Evolutionary conservation across 495 filamentous ascomycete species (phyloP), one percentile per base, ranked within the genome.

Genomic region (Podospora pseudocomata): DNA sequence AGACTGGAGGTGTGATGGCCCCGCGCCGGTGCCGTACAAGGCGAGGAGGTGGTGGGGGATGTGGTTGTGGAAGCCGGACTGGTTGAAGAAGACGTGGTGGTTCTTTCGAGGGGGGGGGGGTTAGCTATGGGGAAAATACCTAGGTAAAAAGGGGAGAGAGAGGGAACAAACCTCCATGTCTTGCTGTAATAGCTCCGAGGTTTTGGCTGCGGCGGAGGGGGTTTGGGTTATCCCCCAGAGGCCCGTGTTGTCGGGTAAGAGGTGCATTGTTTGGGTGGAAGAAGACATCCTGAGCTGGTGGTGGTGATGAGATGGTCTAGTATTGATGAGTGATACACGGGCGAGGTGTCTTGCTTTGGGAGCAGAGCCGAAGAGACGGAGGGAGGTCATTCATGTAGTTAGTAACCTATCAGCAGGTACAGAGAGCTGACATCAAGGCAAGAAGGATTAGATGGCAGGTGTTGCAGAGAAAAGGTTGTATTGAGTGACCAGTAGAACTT

Each of bases 1-100:
- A 2, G 77, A 77, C 61, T 84, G 75, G n/a, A 96, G 80, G 1
- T 84, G 63, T 0, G 80, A 72, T 0, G 90, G 74, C 0, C 82
- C 74, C 18, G 91, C 90, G 9, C 89, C 88, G n/a, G 95, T 86
- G 49, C 89, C 88, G 74, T 87, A 96, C 63, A 93, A 77, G n/a
- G 87, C 87, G 9, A 96, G 83, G 15, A 95, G 77, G 64, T 90
- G 86, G 71, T 97, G 92, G 3, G 80, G 86, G 65, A 95, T 91
- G 53, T 82, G 85, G 83, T 89, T 89, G 71, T 91, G 90, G 70
- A 89, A 94, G 0, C 88, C 88, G 1, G 75, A 68, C 1, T 84
- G 27, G 68, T 92, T 92, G 81, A 91, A 95, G 78, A 89, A 96
- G 30, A 92, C 87, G 74, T 96, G 91, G 74, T 94, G 84, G 30